Base-by-base conservation (phyloP, 2,329 filamentous ascomycete genomes). In the Myriosclerotinia scirpicola region DNA sequence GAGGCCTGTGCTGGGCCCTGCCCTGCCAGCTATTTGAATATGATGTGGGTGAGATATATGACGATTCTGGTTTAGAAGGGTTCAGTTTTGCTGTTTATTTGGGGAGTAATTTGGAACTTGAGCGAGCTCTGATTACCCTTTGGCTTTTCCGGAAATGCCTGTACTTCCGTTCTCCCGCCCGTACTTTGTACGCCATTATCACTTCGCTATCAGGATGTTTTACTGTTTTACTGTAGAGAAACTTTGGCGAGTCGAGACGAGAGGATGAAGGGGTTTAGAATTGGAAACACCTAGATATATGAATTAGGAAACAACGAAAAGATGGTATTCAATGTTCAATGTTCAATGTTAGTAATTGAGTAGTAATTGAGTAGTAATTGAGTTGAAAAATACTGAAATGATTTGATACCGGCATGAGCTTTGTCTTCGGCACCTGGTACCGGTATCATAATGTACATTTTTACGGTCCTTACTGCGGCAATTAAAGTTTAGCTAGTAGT, bases 161-260 rank as follows among this genome's bases (percentile, higher is more conserved):
- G 58, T 38, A 12, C 8, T 26, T 4, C n/a, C 20, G 44, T 22
- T 34, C 30, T 34, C 30, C 30, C 5, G 30, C 30, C 30, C 5
- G 30, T 34, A 34, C 30, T 34, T 34, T 34, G 5, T 5, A 2
- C 30, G 38, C 17, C 14, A 60, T 44, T 22, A 20, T 40, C 30
- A 50, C 34, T 50, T 60, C 58, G 44, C 30, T 50, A 60, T 50
- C 44, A 50, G 26, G n/a, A n/a, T n/a, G n/a, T n/a, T n/a, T n/a
- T n/a, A n/a, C n/a, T n/a, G n/a, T n/a, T n/a, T n/a, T n/a, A n/a
- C n/a, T 11, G 14, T 20, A 58, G 54, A 46, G 38, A 34, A 44
- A 38, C 20, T 60, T 60, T 40, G 58, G 58, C 58, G 58, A 60
- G 58, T 22, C 56, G 56, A 60, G 34, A 50, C 30, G n/a, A 34